Evolutionary conservation across 2,329 filamentous ascomycete genomes (phyloP).

Genomic region (Venturia aucupariae): DNA sequence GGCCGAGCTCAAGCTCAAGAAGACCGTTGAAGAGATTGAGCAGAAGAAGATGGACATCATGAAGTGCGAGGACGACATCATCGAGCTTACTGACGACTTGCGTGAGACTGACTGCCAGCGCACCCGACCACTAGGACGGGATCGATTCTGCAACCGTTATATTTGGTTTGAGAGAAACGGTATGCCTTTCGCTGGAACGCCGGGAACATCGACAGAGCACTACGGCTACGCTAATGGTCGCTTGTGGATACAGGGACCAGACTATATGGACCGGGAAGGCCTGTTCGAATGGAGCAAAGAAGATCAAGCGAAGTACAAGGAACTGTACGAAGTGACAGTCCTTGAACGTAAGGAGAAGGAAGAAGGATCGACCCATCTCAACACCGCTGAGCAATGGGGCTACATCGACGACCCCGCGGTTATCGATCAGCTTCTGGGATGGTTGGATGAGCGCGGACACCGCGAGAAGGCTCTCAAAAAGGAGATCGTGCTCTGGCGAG

Average conservation of each 20-base stretch:
- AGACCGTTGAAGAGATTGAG: conserved; percentile 79
- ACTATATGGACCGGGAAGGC: conserved; percentile 75
- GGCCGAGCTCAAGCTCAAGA: conserved; percentile 81
- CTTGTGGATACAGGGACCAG: conserved; percentile 92
- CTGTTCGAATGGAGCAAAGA: conserved; percentile 72
- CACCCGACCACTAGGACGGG: conserved; percentile 80
- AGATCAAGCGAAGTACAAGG: conserved; percentile 64
- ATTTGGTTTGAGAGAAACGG: conserved; percentile 99
- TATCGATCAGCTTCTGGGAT: conserved; percentile 69
- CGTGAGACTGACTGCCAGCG: conserved; percentile 89
- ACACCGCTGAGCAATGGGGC: conserved; percentile 75
- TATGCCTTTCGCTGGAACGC: conserved; percentile 88
- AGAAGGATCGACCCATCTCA: conserved; percentile 73
- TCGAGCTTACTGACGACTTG: conserved; percentile 78
- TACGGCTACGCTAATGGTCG: conserved; percentile 90
- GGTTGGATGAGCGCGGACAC: conserved; percentile 78
- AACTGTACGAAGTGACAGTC: conserved; percentile 71
- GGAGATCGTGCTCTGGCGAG: conserved; percentile 67
- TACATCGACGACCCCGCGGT: conserved; percentile 76
- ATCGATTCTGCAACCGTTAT: conserved; percentile 96
- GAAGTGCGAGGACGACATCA: conserved; percentile 77
- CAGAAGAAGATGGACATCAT: conserved; percentile 74
- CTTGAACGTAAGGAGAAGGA: conserved; percentile 76
- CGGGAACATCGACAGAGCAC: conserved; percentile 75
- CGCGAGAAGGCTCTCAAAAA: conserved; percentile 84